Conservation (phyloP, 305 asterid species). For the Fraxinus xanthoxyloides region DNA sequence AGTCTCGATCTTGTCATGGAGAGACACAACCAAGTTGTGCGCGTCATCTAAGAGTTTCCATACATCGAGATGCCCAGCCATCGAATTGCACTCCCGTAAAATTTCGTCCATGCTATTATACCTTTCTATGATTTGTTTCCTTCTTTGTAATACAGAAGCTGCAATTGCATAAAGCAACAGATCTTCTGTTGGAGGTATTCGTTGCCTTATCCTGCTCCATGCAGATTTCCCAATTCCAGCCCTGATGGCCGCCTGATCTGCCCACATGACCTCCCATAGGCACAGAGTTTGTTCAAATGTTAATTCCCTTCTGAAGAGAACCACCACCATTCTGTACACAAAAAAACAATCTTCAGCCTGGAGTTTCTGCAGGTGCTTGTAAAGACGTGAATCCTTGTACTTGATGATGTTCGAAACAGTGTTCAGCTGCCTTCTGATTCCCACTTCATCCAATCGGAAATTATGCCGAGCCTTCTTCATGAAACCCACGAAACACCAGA, state of each 20-base stretch:
- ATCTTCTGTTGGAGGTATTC: constrained; percentile 54
- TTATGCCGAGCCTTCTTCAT: constrained; percentile 64
- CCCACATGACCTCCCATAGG: constrained; percentile 74
- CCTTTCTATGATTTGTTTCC: constrained; percentile 53
- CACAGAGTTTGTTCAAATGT: constrained; percentile 55
- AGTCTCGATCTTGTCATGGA: constrained; percentile 48
- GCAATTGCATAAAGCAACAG: constrained; percentile 54
- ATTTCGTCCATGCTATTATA: constrained; percentile 60
- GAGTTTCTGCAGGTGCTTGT: constrained; percentile 48
- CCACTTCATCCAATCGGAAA: constrained; percentile 54
- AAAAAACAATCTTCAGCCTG: constrained; percentile 61
- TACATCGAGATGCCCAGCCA: constrained; percentile 56
- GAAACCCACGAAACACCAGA: constrained; percentile 63
- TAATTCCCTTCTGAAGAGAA: constrained; percentile 52
- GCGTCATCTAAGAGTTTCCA: constrained; percentile 62
- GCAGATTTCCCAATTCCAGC: constrained; percentile 48
- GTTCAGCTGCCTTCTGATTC: constrained; percentile 49
- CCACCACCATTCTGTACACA: constrained; percentile 59
- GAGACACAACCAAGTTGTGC: constrained; percentile 46
- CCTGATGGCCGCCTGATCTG: constrained; percentile 58
- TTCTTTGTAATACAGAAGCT: constrained; percentile 57
- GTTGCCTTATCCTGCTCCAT: constrained; percentile 49
- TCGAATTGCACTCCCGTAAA: constrained; percentile 51
- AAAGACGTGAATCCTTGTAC: constrained; percentile 47
- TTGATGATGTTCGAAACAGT: constrained; percentile 48